Evolutionary conservation across 2,329 filamentous ascomycete species (phyloP).

Genomic region (Magnaporthiopsis incrustans): DNA sequence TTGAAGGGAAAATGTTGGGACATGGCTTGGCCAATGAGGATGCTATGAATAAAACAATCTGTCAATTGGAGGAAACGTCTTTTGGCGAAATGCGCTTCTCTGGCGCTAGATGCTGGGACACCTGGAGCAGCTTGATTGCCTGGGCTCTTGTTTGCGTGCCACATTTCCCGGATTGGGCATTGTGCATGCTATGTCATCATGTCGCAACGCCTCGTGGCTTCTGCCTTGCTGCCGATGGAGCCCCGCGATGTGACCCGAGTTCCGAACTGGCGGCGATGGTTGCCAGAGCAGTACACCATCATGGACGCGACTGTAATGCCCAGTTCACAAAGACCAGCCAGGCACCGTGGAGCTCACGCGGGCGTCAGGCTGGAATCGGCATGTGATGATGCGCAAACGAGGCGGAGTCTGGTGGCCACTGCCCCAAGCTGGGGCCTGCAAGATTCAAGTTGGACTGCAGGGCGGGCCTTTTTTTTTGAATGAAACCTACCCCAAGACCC

Average conservation of each 20-base stretch:
- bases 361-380: not conserved
- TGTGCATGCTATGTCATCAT: too few relatives aligned
- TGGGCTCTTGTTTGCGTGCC: too few relatives aligned
- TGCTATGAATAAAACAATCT: too few relatives aligned
- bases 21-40: too few relatives aligned
- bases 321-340: not conserved
- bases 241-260: not conserved
- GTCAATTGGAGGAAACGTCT: too few relatives aligned
- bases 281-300: not conserved
- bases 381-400: not conserved
- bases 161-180: too few relatives aligned
- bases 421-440: not conserved
- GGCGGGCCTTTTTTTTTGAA: not conserved
- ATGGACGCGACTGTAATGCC: not conserved
- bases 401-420: too few relatives aligned
- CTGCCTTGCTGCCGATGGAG: not conserved
- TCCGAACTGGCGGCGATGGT: too few relatives aligned
- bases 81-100: too few relatives aligned
- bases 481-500: not conserved
- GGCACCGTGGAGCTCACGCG: not conserved
- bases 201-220: not conserved
- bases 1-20: too few relatives aligned
- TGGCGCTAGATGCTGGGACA: not conserved
- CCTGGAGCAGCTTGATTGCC: not conserved
- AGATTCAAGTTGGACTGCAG: not conserved